phyloP scores from a whole-genome alignment of 2,329 filamentous ascomycete genomes.

The Ophiostoma australiae region DNA sequence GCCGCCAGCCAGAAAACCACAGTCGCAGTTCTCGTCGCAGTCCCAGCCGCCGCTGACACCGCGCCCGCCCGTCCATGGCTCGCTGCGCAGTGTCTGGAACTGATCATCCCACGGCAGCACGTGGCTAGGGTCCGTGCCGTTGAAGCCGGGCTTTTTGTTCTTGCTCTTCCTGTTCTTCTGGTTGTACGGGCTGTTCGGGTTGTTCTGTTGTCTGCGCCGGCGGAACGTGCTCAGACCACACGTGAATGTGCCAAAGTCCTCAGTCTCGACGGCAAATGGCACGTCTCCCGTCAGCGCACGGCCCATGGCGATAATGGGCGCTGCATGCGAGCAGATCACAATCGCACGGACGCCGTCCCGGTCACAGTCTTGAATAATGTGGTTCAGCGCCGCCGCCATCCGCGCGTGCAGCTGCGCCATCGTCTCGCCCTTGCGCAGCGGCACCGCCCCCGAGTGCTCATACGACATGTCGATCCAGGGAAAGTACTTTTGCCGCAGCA shows the following conservation, averaged over 20 bases:
- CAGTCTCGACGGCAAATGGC: conserved; percentile 63
- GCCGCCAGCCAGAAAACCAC: conserved; percentile 28
- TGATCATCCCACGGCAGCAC: conserved; percentile 27
- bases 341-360: conserved; percentile 63
- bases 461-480: conserved; percentile 53
- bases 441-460: conserved; percentile 55
- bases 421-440: conserved; percentile 70
- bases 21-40: conserved; percentile 68
- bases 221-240: conserved; percentile 69
- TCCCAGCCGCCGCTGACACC: conserved; percentile 75
- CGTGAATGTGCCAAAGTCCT: conserved; percentile 83
- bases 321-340: conserved; percentile 84
- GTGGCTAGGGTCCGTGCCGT: conserved; percentile 11
- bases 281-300: conserved; percentile 73
- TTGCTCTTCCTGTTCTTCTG: not conserved
- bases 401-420: conserved; percentile 76
- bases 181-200: not conserved
- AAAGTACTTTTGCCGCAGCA: conserved; percentile 65
- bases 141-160: conserved; percentile 11
- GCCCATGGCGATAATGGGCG: conserved; percentile 80
- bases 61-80: conserved; percentile 52
- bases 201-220: conserved; percentile 27
- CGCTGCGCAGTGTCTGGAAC: conserved; percentile 20
- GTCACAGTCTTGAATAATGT: conserved; percentile 70
- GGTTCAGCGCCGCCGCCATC: conserved; percentile 62